Conservation (phyloP, 106 monocot genomes). For the Dioscorea alata region DNA sequence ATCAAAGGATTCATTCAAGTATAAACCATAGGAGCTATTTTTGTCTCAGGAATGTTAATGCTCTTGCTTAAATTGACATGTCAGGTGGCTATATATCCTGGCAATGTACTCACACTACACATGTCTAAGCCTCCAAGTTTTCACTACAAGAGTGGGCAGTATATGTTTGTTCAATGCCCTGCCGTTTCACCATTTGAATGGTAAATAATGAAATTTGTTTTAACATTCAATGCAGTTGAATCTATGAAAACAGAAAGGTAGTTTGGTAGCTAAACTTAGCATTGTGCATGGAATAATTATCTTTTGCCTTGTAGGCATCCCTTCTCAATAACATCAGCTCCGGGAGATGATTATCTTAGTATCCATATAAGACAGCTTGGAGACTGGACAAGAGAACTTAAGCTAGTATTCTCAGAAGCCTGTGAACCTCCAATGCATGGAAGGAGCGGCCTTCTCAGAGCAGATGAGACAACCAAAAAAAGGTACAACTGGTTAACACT, state of each 20-base stretch:
- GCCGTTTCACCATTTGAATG: conserved; percentile 88
- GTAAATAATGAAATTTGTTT: conserved; percentile 11
- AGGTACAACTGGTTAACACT: conserved; percentile 11
- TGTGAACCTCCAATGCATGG: conserved; percentile 54
- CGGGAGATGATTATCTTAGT: conserved; percentile 62
- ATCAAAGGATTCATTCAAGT: no score
- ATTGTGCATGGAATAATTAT: no score
- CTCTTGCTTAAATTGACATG: neutral
- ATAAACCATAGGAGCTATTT: no score
- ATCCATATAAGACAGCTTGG: conserved; percentile 62
- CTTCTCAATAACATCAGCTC: conserved; percentile 78
- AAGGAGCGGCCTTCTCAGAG: conserved; percentile 66
- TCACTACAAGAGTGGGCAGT: conserved; percentile 87
- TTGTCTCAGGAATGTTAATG: no score
- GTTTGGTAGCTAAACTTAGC: no score
- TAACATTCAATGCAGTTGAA: no score
- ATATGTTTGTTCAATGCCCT: conserved; percentile 91
- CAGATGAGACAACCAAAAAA: conserved; percentile 61
- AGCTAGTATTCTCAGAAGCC: conserved; percentile 54
- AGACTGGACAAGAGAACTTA: conserved; percentile 74
- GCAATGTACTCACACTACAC: conserved; percentile 77
- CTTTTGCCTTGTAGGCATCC: conserved; percentile 44
- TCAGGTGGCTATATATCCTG: conserved; percentile 94
- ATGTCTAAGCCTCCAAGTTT: conserved; percentile 82
- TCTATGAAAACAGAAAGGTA: no score